These are phyloP conservation scores for Fusarium palustre DNA, from an alignment of 2,329 filamentous ascomycete genomes.

Conservation along the genomic window DNA sequence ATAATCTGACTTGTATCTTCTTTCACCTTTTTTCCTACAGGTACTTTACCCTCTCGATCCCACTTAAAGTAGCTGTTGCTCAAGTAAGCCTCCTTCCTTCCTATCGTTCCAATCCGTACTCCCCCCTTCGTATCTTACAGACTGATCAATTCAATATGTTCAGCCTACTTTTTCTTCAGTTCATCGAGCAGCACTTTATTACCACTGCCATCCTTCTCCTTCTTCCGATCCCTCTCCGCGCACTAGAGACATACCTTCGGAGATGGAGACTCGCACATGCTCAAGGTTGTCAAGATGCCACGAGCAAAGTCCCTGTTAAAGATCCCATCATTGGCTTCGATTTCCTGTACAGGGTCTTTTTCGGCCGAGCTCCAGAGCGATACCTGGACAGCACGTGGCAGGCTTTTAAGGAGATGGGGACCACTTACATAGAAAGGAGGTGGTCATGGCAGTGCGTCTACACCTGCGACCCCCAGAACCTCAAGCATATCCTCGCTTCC, in stretches of 20 bases:
- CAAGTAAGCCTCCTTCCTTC: constrained; percentile 23
- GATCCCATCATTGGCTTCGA: constrained; percentile 53
- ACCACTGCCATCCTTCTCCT: constrained; percentile 36
- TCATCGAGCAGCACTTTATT: constrained; percentile 36
- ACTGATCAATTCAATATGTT: constrained; percentile 31
- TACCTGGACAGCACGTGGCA: constrained; percentile 48
- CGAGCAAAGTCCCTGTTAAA: constrained; percentile 43
- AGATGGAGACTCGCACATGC: constrained; percentile 34
- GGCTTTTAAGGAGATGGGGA: constrained; percentile 47
- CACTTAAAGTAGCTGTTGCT: constrained; percentile 26
- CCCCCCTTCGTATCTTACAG: not conserved
- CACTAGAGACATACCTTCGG: constrained; percentile 26
- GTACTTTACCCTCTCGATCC: constrained; percentile 40
- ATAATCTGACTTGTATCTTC: constrained; percentile 27
- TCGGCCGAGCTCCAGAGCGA: constrained; percentile 41
- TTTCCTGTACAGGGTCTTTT: constrained; percentile 50
- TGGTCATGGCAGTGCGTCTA: constrained; percentile 52
- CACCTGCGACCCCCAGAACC: constrained; percentile 62
- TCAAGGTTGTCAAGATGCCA: constrained; percentile 42
- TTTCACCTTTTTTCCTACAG: not conserved
- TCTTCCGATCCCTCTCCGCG: constrained; percentile 28
- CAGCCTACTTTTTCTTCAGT: constrained; percentile 22
- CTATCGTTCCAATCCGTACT: constrained; percentile 3
- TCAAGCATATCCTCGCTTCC: constrained; percentile 66
- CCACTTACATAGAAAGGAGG: constrained; percentile 50